phyloP scores from a whole-genome alignment of 2,329 filamentous ascomycete species.

The Microdochium bolleyi region DNA sequence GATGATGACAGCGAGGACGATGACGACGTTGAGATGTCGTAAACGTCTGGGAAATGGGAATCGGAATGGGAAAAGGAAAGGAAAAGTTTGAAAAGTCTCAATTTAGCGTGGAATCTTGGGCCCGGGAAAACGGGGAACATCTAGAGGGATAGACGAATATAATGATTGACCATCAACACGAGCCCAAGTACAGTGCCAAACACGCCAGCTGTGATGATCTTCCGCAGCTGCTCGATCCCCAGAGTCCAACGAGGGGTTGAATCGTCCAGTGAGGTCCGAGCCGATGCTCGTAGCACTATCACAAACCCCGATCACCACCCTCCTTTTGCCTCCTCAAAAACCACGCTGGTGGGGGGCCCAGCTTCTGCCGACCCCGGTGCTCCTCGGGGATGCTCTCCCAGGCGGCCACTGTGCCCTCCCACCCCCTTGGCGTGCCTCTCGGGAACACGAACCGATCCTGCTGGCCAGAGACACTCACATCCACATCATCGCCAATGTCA shows the following conservation, averaged over 20 bases:
- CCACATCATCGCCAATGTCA: too few species aligned
- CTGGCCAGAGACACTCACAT: too few species aligned
- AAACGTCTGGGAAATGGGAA: background rate
- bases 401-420: background rate
- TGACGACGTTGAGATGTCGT: conserved; percentile 17
- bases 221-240: too few species aligned
- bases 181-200: too few species aligned
- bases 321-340: background rate
- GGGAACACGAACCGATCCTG: too few species aligned
- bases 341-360: background rate
- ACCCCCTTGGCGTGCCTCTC: background rate
- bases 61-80: background rate
- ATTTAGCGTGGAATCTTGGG: background rate
- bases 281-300: too few species aligned
- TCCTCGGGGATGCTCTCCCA: background rate
- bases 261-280: too few species aligned
- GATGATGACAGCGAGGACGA: conserved; percentile 12
- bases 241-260: too few species aligned
- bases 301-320: too few species aligned
- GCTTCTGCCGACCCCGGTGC: background rate
- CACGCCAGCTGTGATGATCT: too few species aligned
- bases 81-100: background rate
- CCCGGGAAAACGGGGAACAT: background rate
- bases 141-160: background rate
- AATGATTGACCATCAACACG: background rate